A percentile compares a stretch with the other conserved stretches of the same genome.
These are phyloP conservation scores for Sphaerulina musiva DNA, from an alignment of 2,329 filamentous ascomycete genomes.

Conservation along the genomic window DNA sequence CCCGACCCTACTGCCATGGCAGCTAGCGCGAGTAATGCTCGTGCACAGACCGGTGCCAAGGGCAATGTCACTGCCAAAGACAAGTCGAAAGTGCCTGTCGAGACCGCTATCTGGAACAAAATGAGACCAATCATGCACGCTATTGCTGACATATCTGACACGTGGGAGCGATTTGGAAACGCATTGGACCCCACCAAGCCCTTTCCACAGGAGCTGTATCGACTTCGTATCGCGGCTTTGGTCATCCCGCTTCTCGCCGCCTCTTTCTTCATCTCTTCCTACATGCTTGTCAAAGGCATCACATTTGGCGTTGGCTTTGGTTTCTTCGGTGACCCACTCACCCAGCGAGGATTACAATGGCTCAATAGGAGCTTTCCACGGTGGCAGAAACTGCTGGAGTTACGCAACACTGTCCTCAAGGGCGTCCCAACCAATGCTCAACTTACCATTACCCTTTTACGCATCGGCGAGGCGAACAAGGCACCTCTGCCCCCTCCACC, in stretches of 20 bases:
- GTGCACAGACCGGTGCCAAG: conserved; percentile 47
- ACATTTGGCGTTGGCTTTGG: conserved; percentile 64
- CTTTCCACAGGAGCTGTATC: conserved; percentile 41
- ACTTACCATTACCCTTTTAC: conserved; percentile 70
- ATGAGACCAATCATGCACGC: conserved; percentile 67
- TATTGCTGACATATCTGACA: conserved; percentile 54
- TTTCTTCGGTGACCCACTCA: conserved; percentile 74
- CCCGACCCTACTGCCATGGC: conserved; percentile 57
- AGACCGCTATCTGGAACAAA: conserved; percentile 68
- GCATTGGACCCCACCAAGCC: conserved; percentile 46
- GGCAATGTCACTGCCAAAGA: conserved; percentile 49
- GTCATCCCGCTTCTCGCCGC: conserved; percentile 40
- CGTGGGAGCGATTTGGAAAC: conserved; percentile 58
- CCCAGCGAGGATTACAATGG: conserved; percentile 53
- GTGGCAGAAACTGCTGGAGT: conserved; percentile 68
- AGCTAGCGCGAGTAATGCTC: conserved; percentile 49
- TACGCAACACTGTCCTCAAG: conserved; percentile 69
- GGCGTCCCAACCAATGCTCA: conserved; percentile 83
- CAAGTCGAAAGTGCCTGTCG: conserved; percentile 72
- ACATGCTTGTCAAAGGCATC: conserved; percentile 54
- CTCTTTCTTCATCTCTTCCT: conserved; percentile 44
- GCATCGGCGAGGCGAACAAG: conserved; percentile 74
- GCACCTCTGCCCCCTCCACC: conserved; percentile 64
- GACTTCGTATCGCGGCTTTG: conserved; percentile 42
- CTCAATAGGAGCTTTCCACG: conserved; percentile 58